Base-by-base conservation (phyloP, 2,329 filamentous ascomycete species). In the Cucurbitaria berberidis region DNA sequence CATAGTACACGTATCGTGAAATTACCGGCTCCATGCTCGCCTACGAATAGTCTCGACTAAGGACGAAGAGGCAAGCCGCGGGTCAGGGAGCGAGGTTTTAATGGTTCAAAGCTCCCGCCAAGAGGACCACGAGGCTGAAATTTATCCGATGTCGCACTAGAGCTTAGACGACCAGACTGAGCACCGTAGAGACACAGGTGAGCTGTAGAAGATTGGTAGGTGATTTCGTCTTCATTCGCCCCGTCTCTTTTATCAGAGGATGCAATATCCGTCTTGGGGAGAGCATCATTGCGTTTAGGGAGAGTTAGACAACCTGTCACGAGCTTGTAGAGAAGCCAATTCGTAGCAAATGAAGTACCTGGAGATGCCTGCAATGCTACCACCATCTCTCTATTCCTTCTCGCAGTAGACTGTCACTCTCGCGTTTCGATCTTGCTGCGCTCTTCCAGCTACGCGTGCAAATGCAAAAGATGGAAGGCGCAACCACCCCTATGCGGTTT, bases 1-100 rank as follows among this genome's bases (percentile, higher is more conserved):
- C 38, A 29, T n/a, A n/a, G n/a, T n/a, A n/a, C 51, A 55, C 45
- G 45, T 48, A 53, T 62, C 52, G 54, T 62, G 48, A 53, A 40
- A 16, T 43, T 53, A 19, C 13, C n/a, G 30, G 21, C 19, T 18
- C 24, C 3, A 26, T 10, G 13, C 7, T 26, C 24, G n/a, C 40
- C 22, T 19, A 18, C 16, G 7, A 15, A 7, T 10, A 3, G 13
- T 42, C 13, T 18, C 27, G 39, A 27, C n/a, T 29, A 9, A 27
- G 10, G 22, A 16, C 22, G 18, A 38, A 21, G 35, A 19, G 34
- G 2, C 11, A 38, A 11, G 26, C 26, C 34, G 16, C 10, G 18
- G 15, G 34, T 18, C 9, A 36, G 4, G 16, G 34, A 36, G 34
- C 10, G 10, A 19, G 15, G 5, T n/a, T 36, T 30, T 30, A 13